Conservation (phyloP, 345 rosid species). For the Carallia pectinifolia region DNA sequence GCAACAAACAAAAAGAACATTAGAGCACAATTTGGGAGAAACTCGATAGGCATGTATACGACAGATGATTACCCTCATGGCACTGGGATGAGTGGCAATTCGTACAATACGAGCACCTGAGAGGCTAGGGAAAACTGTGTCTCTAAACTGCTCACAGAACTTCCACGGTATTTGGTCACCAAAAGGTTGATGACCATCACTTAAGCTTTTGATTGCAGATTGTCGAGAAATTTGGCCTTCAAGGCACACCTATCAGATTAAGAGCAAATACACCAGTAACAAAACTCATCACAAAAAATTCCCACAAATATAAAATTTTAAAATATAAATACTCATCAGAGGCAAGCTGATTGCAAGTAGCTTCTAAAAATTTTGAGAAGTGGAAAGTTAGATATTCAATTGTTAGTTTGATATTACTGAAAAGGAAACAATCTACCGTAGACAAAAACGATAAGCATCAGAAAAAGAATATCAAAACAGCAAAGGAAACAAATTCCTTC, state of each 20-base stretch:
- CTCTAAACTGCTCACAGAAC: constrained; percentile 84
- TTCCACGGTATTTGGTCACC: constrained; percentile 99
- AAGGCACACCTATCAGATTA: constrained; percentile 56
- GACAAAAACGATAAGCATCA: background rate
- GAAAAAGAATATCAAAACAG: no score
- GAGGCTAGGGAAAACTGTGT: constrained; percentile 75
- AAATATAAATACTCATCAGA: background rate
- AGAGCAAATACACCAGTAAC: no score
- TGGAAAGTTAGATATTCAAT: no score
- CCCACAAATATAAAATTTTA: no score
- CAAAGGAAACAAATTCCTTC: no score
- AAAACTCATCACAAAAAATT: no score
- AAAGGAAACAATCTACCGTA: background rate
- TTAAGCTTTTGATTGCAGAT: constrained; percentile 74
- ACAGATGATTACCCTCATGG: constrained; percentile 67
- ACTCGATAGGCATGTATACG: background rate
- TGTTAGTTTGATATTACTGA: background rate
- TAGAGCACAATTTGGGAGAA: constrained; percentile 13
- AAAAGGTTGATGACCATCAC: constrained; percentile 77
- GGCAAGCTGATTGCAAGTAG: background rate
- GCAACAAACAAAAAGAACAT: constrained; percentile 26
- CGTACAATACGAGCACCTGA: constrained; percentile 98
- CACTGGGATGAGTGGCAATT: constrained; percentile 96
- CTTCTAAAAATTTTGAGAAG: background rate
- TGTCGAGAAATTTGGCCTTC: constrained; percentile 90